phyloP scores from a whole-genome alignment of 1,284 basidiomycete genomes.

The Meira nashicola region DNA sequence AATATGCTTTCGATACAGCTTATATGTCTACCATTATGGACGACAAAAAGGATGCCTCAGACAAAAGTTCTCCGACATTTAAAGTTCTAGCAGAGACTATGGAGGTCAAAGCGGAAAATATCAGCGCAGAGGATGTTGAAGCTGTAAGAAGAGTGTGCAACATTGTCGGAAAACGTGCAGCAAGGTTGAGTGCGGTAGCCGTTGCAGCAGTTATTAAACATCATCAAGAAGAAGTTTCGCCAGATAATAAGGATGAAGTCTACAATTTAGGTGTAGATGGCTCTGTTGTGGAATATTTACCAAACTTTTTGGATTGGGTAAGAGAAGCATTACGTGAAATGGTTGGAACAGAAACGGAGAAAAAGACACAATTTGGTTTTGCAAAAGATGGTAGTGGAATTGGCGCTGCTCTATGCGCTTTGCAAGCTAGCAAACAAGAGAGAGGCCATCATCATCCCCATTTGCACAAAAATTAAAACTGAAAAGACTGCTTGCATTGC shows the following conservation, averaged over 20 bases:
- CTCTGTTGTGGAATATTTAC: constrained; percentile 77
- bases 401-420: constrained; percentile 56
- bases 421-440: constrained; percentile 16
- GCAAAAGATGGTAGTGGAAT: constrained; percentile 97
- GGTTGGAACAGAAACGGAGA: constrained; percentile 74
- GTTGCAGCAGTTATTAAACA: constrained; percentile 80
- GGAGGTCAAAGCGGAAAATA: constrained; percentile 57
- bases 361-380: constrained; percentile 74
- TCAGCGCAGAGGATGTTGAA: constrained; percentile 59
- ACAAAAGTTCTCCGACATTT: constrained; percentile 48
- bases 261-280: constrained; percentile 40
- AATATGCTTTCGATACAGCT: constrained; percentile 90
- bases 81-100: constrained; percentile 65
- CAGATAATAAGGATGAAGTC: constrained; percentile 45
- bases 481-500: no score
- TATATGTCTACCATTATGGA: constrained; percentile 80
- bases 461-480: not conserved
- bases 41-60: constrained; percentile 34
- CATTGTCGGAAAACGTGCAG: constrained; percentile 76
- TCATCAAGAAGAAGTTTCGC: constrained; percentile 61
- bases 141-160: constrained; percentile 74
- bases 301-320: constrained; percentile 73
- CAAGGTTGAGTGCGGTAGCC: constrained; percentile 75
- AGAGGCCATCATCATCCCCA: constrained; percentile 9
- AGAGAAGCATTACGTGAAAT: constrained; percentile 69